Evolutionary conservation across 805 yeast genomes (phyloP).

Genomic region (Wickerhamiella allomyrinae): DNA sequence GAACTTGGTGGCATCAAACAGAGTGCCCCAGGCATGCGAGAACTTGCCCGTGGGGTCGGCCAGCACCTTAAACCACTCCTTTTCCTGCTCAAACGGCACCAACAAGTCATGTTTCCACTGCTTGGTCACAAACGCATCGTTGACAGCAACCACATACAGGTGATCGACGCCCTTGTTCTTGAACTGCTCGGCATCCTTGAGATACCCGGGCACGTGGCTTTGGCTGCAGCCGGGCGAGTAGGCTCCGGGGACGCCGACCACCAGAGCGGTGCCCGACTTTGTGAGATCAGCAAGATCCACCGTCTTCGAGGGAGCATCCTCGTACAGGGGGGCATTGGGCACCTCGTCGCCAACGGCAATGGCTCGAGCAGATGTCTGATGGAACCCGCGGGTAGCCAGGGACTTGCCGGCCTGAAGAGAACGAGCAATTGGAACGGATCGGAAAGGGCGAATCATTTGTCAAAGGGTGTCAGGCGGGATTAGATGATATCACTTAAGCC

Average conservation of each 20-base stretch:
- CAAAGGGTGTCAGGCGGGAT: too few relatives aligned
- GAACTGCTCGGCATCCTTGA: constrained; percentile 37
- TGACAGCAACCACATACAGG: constrained; percentile 60
- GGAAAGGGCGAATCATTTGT: not conserved
- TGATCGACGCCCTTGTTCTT: constrained; percentile 49
- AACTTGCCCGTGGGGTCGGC: constrained; percentile 76
- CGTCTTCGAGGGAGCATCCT: constrained; percentile 50
- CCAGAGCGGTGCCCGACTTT: constrained; percentile 35
- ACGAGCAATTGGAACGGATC: too few relatives aligned
- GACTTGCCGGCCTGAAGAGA: too few relatives aligned
- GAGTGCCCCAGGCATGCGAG: constrained; percentile 45
- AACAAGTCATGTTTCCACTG: constrained; percentile 51
- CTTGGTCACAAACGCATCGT: constrained; percentile 72
- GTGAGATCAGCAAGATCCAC: constrained; percentile 40
- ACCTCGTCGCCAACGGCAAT: constrained; percentile 45
- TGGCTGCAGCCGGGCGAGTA: constrained; percentile 70
- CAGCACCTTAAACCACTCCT: constrained; percentile 36
- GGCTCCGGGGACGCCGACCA: constrained; percentile 62
- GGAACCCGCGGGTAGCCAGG: not conserved
- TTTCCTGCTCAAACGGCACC: constrained; percentile 14
- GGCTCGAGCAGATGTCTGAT: not conserved
- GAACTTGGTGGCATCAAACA: constrained; percentile 60
- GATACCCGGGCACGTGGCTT: constrained; percentile 60
- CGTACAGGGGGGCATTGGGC: constrained; percentile 41
- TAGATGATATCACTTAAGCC: too few relatives aligned